These are phyloP conservation scores for Linderniella brevidens DNA, from an alignment of 257 asterid genomes.

Conservation along the genomic window DNA sequence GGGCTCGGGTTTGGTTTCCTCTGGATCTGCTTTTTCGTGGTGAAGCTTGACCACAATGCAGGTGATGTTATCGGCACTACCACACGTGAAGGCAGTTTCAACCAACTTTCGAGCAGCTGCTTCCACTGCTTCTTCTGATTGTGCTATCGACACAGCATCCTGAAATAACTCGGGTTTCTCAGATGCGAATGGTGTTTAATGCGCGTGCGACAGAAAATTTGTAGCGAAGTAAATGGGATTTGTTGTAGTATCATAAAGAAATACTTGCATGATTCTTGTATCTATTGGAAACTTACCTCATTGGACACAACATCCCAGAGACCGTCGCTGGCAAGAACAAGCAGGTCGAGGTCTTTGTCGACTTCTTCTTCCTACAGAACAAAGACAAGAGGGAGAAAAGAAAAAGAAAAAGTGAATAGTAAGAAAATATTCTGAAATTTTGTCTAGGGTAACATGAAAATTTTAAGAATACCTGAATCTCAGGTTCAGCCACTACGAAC, in stretches of 20 bases:
- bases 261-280: no score
- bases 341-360: constrained; percentile 69
- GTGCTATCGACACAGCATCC: constrained; percentile 87
- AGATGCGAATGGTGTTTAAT: no score
- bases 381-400: constrained; percentile 8
- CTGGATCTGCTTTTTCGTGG: constrained; percentile 17
- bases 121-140: constrained; percentile 64
- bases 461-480: constrained; percentile 62
- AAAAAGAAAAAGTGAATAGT: background rate
- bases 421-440: background rate
- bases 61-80: constrained; percentile 95
- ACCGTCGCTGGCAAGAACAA: constrained; percentile 93
- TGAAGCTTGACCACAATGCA: constrained; percentile 88
- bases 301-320: constrained; percentile 95
- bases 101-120: constrained; percentile 87
- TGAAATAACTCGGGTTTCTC: constrained; percentile 10
- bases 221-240: no score
- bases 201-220: no score
- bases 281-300: constrained; percentile 30
- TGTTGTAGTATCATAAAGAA: no score
- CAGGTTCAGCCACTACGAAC: constrained; percentile 94
- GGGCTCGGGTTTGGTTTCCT: no score
- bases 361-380: constrained; percentile 63
- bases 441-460: background rate
- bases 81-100: constrained; percentile 83